Evolutionary conservation across 2,329 filamentous ascomycete species (phyloP).

Genomic region (Hypomyces perniciosus): DNA sequence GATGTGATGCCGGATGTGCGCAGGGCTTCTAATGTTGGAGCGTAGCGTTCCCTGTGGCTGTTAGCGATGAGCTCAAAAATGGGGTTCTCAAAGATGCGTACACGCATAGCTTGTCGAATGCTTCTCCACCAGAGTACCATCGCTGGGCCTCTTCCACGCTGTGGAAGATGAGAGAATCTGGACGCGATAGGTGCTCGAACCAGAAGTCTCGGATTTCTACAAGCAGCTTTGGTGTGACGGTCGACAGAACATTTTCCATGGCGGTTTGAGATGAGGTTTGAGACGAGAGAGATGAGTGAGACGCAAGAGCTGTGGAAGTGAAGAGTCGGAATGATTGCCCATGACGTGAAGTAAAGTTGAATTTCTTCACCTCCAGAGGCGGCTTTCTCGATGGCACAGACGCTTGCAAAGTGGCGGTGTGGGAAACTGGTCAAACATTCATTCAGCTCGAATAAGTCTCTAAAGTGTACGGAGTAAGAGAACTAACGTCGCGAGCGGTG

Average conservation of each 20-base stretch:
- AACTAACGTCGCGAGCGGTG: not conserved
- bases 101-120: slow-evolving; percentile 32
- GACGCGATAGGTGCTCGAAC: slow-evolving; percentile 30
- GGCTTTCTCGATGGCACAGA: not conserved
- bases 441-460: not conserved
- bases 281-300: not conserved
- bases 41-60: slow-evolving; percentile 24
- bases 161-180: slow-evolving; percentile 23
- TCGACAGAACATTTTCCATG: slow-evolving; percentile 12
- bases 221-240: slow-evolving; percentile 26
- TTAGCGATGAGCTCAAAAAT: not conserved
- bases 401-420: not conserved
- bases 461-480: not conserved
- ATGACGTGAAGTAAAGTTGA: not conserved
- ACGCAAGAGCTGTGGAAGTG: not conserved
- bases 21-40: slow-evolving; percentile 29
- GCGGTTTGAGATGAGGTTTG: not conserved
- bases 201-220: slow-evolving; percentile 30
- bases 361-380: not conserved
- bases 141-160: slow-evolving; percentile 20
- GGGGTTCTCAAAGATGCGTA: slow-evolving; percentile 16
- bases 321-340: not conserved
- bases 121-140: slow-evolving; percentile 31
- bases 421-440: not conserved
- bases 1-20: slow-evolving; percentile 21